A percentile compares a stretch with the other conserved stretches of the same genome.
These are phyloP conservation scores for Fusarium udum DNA, from an alignment of 2,329 filamentous ascomycete genomes.

Conservation along the genomic window DNA sequence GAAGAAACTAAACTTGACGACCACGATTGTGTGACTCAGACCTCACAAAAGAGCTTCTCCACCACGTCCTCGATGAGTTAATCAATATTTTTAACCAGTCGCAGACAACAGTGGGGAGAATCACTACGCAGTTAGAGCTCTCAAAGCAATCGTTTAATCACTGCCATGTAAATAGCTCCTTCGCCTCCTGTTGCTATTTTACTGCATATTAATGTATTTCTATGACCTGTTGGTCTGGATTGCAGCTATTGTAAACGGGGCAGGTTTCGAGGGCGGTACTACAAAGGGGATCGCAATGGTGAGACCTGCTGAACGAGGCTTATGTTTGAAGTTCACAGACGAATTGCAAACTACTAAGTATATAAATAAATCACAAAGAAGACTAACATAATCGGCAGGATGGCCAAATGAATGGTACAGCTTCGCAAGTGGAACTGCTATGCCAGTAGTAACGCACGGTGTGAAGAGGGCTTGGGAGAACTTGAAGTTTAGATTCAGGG, in stretches of 20 bases:
- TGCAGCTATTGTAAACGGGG: not conserved
- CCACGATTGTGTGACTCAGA: not conserved
- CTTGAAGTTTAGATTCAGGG: not conserved
- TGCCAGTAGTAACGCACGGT: not conserved
- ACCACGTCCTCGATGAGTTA: not conserved
- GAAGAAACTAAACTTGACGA: not conserved
- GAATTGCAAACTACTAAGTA: not conserved
- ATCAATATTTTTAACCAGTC: not conserved
- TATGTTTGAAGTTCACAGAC: not conserved
- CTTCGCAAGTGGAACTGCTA: not conserved
- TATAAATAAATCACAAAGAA: not conserved
- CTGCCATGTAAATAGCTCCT: not conserved
- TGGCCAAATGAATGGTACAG: not conserved
- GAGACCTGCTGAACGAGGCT: not conserved
- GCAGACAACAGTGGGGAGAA: not conserved
- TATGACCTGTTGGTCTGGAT: not conserved
- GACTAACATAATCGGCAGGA: rapidly evolving
- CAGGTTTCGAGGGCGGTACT: not conserved
- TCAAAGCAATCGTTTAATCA: rapidly evolving
- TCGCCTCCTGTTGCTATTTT: not conserved
- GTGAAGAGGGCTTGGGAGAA: not conserved
- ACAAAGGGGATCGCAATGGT: not conserved
- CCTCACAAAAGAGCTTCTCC: not conserved
- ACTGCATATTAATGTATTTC: not conserved
- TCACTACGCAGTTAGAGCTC: not conserved